phyloP scores from a whole-genome alignment of 1,139 yeast species.

The Candida tropicalis region DNA sequence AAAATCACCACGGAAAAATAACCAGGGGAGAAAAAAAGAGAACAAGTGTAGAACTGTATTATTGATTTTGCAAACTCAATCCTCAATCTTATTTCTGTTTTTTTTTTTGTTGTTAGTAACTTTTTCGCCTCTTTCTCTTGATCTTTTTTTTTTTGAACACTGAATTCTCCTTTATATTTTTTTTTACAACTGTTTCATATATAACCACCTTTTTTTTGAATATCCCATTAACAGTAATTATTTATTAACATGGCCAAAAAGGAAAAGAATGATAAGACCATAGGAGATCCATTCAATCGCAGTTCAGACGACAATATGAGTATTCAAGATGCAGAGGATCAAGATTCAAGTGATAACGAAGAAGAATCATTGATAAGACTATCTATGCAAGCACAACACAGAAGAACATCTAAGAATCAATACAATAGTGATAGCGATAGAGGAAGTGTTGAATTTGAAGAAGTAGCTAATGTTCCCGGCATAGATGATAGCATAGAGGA shows the following conservation, averaged over 20 bases:
- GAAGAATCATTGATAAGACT: slow-evolving; percentile 26
- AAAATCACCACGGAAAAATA: not conserved
- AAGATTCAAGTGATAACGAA: slow-evolving; percentile 10
- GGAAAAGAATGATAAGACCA: slow-evolving; percentile 2
- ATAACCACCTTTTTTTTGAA: too few relatives aligned
- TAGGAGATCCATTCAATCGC: not conserved
- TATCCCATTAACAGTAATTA: too few relatives aligned
- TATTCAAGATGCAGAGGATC: slow-evolving; percentile 8
- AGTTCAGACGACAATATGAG: slow-evolving; percentile 7
- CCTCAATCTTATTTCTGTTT: not conserved
- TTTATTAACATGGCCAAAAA: slow-evolving; percentile 3
- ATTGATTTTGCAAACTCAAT: not conserved
- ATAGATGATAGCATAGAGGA: slow-evolving; percentile 10
- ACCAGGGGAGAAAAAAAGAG: not conserved
- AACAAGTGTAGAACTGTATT: not conserved
- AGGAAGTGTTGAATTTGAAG: slow-evolving; percentile 8
- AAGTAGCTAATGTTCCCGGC: slow-evolving; percentile 6
- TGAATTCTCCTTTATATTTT: not conserved
- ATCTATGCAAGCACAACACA: slow-evolving; percentile 23
- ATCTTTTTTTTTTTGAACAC: not conserved
- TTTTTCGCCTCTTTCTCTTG: slow-evolving; percentile 1
- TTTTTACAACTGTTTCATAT: too few relatives aligned
- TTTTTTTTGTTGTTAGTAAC: not conserved
- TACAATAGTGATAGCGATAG: slow-evolving; percentile 8
- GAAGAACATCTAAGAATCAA: slow-evolving; percentile 14